These are phyloP conservation scores for Sextonia rubra DNA, from an alignment of 164 flowering plant species.

Conservation along the genomic window DNA sequence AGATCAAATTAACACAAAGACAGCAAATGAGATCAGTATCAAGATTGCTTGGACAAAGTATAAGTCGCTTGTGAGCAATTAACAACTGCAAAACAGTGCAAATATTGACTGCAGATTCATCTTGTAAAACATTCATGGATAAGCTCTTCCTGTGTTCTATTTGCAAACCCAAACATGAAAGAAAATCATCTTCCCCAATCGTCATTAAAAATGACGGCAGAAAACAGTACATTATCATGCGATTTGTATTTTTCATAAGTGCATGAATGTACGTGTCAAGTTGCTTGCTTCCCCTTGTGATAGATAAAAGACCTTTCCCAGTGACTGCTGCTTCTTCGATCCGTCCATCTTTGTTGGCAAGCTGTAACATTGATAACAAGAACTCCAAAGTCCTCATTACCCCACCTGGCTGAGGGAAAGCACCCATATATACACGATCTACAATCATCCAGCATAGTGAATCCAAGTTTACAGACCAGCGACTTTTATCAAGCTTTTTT, in stretches of 20 bases:
- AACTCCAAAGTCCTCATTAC: constrained; percentile 81
- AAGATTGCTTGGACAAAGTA: constrained; percentile 88
- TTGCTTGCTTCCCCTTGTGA: constrained; percentile 82
- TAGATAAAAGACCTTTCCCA: constrained; percentile 81
- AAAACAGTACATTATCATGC: constrained; percentile 90
- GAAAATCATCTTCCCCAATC: constrained; percentile 81
- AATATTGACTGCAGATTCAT: constrained; percentile 63
- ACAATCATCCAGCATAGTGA: constrained; percentile 90
- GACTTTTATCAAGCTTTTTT: constrained; percentile 83
- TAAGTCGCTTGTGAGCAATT: constrained; percentile 76
- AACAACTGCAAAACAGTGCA: constrained; percentile 77
- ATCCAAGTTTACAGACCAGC: constrained; percentile 91
- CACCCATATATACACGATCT: constrained; percentile 97
- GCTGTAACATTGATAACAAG: constrained; percentile 88
- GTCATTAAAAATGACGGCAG: constrained; percentile 74
- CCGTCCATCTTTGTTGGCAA: constrained; percentile 95
- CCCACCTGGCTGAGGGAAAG: constrained; percentile 77
- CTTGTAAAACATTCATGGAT: constrained; percentile 28
- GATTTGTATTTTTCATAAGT: constrained; percentile 82
- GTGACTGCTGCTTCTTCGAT: constrained; percentile 73
- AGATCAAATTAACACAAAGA: constrained; percentile 78
- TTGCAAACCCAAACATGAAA: constrained; percentile 65
- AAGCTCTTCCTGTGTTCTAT: constrained; percentile 50
- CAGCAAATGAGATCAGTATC: constrained; percentile 91
- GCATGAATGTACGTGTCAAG: constrained; percentile 89